Conservation (phyloP, 441 rosid species). For the Metrosideros polymorpha region DNA sequence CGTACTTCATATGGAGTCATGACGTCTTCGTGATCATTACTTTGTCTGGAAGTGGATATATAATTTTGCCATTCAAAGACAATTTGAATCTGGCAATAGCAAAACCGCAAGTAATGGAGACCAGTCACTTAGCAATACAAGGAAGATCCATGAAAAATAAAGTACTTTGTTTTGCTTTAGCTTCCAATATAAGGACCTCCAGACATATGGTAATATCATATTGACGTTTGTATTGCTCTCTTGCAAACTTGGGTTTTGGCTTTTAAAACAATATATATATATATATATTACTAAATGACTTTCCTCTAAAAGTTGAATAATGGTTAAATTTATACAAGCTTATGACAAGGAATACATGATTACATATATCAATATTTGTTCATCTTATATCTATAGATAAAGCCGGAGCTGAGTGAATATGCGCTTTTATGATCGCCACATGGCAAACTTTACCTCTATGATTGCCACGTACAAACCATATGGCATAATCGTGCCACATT, state of each 20-base stretch:
- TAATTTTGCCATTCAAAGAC: not conserved
- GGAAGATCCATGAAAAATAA: not conserved
- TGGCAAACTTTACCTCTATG: no score
- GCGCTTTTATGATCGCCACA: no score
- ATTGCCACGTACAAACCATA: no score
- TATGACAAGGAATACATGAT: not conserved
- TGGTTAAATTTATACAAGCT: not conserved
- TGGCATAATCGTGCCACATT: no score
- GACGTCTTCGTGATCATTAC: not conserved
- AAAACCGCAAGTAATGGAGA: not conserved
- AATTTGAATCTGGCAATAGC: not conserved
- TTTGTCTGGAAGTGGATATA: not conserved
- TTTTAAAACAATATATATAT: not conserved
- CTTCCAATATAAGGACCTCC: not conserved
- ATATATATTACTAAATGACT: not conserved
- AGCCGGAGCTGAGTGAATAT: no score
- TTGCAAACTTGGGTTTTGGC: not conserved
- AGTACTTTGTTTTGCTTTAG: not conserved
- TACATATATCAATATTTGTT: not conserved
- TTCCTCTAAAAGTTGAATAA: not conserved
- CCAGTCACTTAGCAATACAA: accelerated
- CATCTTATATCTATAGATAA: no score
- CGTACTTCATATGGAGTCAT: not conserved
- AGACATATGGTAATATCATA: not conserved
- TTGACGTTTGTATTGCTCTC: not conserved